Evolutionary conservation across 2,329 filamentous ascomycete genomes (phyloP), one percentile per base, ranked within the genome.

Genomic region (Coleophoma crateriformis): DNA sequence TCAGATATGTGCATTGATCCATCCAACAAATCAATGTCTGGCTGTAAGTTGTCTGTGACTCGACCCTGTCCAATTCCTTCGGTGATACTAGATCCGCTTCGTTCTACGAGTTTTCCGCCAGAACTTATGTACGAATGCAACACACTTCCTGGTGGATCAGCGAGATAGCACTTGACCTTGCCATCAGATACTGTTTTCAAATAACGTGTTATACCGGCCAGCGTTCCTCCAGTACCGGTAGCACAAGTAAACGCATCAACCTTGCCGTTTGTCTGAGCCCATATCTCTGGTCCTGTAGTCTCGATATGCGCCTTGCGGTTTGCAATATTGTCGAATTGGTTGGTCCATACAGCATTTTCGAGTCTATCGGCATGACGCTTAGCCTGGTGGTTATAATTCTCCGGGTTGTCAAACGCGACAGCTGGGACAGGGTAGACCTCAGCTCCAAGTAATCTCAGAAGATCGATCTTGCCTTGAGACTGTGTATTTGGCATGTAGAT

Each of bases 401-500:
- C 76, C 14, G 90, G 89, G 73, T 97, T 89, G 55, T 97, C 91
- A 64, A 95, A 97, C 3, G 94, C 86, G 14, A 97, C 94, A 7
- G 92, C 94, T 14, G 94, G 94, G 0, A 99, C 94, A 15, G 94
- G 91, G 71, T 95, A 88, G 33, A 99, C 94, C 70, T 97, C 91
- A 22, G 94, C 94, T 57, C 94, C 94, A 10, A 99, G 80, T 34
- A 97, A 76, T 8, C 92, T 81, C 56, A 99, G 76, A 47, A 99
- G 79, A 68, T 97, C 94, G 66, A 99, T 88, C 77, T 99, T 99
- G 67, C 91, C 94, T 72, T 96, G 92, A 17, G 91, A 95, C 73
- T 97, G 94, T 45, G 92, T 97, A 76, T 99, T 88, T 62, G 94
- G 94, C 94, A 99, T 97, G 82, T 97, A 99, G 67, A 99, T 99